Evolutionary conservation across 805 yeast species (phyloP).

Genomic region (Millerago galiae): DNA sequence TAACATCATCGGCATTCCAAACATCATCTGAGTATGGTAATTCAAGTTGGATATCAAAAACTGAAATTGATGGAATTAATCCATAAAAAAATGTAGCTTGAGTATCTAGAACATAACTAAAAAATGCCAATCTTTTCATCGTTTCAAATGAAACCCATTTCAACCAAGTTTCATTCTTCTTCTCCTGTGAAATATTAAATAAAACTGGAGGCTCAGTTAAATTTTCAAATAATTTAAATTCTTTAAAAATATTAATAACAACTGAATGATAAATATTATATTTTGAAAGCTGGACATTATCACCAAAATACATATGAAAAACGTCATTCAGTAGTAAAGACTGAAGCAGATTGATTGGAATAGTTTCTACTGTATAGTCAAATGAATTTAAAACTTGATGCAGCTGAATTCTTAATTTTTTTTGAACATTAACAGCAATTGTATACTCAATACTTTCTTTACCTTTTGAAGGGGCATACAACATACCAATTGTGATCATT

Average conservation of each 20-base stretch:
- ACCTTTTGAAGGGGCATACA: neutral
- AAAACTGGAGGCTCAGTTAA: neutral
- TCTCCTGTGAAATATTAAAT: neutral
- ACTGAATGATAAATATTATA: slow-evolving; percentile 22
- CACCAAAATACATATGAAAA: slow-evolving; percentile 24
- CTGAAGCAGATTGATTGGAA: slow-evolving; percentile 21
- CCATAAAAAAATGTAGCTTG: slow-evolving; percentile 31
- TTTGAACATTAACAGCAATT: slow-evolving; percentile 14
- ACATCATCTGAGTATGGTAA: slow-evolving; percentile 40
- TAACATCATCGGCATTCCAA: slow-evolving; percentile 31
- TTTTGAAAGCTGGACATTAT: slow-evolving; percentile 11
- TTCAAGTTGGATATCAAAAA: slow-evolving; percentile 38
- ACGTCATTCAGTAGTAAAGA: slow-evolving; percentile 21
- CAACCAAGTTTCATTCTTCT: slow-evolving; percentile 28
- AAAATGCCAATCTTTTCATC: slow-evolving; percentile 35
- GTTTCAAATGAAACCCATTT: slow-evolving; percentile 42
- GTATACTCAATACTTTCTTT: neutral
- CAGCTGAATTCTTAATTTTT: slow-evolving; percentile 12
- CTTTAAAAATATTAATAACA: slow-evolving; percentile 17
- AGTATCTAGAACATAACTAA: slow-evolving; percentile 36
- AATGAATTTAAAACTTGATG: slow-evolving; percentile 11
- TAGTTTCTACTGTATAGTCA: slow-evolving; percentile 5
- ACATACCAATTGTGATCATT: slow-evolving; percentile 3
- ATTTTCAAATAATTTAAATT: slow-evolving; percentile 11
- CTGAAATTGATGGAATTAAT: slow-evolving; percentile 24